A percentile compares a stretch with the other conserved stretches of the same genome.
Conservation (phyloP, 176 grass and related monocot species). For the Saccharum spontaneum region DNA sequence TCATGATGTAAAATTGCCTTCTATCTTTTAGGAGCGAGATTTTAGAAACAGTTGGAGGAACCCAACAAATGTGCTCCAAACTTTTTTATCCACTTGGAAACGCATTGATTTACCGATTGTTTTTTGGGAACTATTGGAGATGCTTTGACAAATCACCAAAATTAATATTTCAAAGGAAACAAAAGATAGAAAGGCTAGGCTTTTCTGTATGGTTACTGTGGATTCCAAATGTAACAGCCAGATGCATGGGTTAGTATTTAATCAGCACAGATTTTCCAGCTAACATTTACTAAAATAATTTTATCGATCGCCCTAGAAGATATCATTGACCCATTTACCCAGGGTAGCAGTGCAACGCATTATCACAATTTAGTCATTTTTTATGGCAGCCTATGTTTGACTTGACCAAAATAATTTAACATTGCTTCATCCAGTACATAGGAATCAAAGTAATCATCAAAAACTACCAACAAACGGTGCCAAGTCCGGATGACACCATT, state of each 20-base stretch:
- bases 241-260: slow-evolving; percentile 10
- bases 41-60: no score
- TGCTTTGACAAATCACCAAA: neutral
- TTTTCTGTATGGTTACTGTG: neutral
- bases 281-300: neutral
- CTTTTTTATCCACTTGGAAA: no score
- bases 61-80: no score
- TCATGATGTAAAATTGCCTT: no score
- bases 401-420: neutral
- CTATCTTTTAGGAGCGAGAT: no score
- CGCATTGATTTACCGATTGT: no score
- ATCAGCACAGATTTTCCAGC: neutral
- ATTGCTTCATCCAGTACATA: neutral
- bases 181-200: neutral
- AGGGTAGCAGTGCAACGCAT: neutral
- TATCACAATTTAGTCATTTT: neutral
- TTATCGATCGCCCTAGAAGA: neutral
- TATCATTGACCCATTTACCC: neutral
- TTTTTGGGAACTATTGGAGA: no score
- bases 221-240: neutral
- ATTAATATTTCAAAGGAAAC: neutral
- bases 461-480: neutral
- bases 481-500: neutral
- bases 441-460: neutral
- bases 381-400: neutral